Percentiles rank a stretch among this genome's conserved stretches.
phyloP scores from a whole-genome alignment of 306 rosid genomes.

The Begonia masoniana region DNA sequence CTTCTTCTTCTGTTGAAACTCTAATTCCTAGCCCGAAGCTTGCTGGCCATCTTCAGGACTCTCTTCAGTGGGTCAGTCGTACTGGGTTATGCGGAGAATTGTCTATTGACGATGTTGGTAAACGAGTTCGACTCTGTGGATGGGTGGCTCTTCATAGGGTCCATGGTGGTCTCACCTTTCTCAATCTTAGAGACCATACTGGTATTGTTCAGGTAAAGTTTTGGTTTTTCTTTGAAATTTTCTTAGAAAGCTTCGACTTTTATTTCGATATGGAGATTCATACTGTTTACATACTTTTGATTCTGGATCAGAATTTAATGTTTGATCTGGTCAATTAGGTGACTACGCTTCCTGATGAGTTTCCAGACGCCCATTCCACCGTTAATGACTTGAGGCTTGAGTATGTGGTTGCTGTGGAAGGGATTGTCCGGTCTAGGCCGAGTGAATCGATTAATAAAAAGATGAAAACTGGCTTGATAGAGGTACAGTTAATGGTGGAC shows the following conservation, averaged over 20 bases:
- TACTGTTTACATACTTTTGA: background rate
- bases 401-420: slow-evolving; percentile 86
- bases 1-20: slow-evolving; percentile 20
- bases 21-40: slow-evolving; percentile 21
- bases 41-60: slow-evolving; percentile 17
- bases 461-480: slow-evolving; percentile 77
- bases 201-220: slow-evolving; percentile 61
- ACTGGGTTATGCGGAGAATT: slow-evolving; percentile 51
- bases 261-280: background rate
- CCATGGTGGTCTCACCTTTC: slow-evolving; percentile 78
- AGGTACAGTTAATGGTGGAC: slow-evolving; percentile 27
- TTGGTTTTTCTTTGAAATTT: background rate
- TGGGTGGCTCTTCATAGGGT: slow-evolving; percentile 94
- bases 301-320: background rate
- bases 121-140: slow-evolving; percentile 66
- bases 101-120: slow-evolving; percentile 42
- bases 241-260: background rate
- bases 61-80: slow-evolving; percentile 64
- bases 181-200: slow-evolving; percentile 74
- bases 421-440: slow-evolving; percentile 68
- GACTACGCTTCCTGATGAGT: slow-evolving; percentile 87
- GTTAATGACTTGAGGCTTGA: slow-evolving; percentile 64
- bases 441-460: slow-evolving; percentile 59
- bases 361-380: slow-evolving; percentile 60
- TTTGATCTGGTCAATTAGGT: slow-evolving; percentile 24